A percentile compares a stretch with the other conserved stretches of the same genome.
These are phyloP conservation scores for Chlamydomonas incerta DNA, from an alignment of 139 green algal species.

Conservation along the genomic window DNA sequence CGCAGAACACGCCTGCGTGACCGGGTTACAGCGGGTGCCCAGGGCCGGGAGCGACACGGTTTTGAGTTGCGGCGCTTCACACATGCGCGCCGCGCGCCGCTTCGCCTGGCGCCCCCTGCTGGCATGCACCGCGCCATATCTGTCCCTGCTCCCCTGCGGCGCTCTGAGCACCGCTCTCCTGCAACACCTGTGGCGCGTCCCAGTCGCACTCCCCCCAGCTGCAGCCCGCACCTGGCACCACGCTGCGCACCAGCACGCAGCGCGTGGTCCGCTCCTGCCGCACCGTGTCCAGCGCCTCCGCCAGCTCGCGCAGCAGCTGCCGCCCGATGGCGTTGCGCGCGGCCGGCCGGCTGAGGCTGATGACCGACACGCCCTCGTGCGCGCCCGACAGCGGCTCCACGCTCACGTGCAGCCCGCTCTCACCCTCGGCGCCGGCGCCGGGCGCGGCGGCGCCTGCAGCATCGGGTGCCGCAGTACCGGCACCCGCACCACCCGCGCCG, in stretches of 20 bases:
- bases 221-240: slow-evolving; percentile 49
- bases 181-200: not conserved
- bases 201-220: not conserved
- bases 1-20: slow-evolving; percentile 80
- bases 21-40: no score
- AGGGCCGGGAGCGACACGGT: no score
- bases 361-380: slow-evolving; percentile 74
- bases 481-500: not conserved
- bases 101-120: no score
- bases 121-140: no score
- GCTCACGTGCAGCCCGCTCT: slow-evolving; percentile 52
- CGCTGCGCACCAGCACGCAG: slow-evolving; percentile 78
- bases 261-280: slow-evolving; percentile 74
- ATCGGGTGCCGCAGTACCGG: not conserved
- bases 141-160: not conserved
- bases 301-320: slow-evolving; percentile 76
- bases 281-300: slow-evolving; percentile 69
- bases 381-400: slow-evolving; percentile 70
- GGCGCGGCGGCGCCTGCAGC: not conserved
- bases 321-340: slow-evolving; percentile 84
- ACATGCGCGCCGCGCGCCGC: no score
- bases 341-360: slow-evolving; percentile 69
- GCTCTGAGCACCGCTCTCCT: not conserved
- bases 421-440: not conserved
- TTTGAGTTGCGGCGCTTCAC: no score